Evolutionary conservation across 176 grass and related monocot species (phyloP), one percentile per base, ranked within the genome.

Genomic region (Rhynchospora pubera): DNA sequence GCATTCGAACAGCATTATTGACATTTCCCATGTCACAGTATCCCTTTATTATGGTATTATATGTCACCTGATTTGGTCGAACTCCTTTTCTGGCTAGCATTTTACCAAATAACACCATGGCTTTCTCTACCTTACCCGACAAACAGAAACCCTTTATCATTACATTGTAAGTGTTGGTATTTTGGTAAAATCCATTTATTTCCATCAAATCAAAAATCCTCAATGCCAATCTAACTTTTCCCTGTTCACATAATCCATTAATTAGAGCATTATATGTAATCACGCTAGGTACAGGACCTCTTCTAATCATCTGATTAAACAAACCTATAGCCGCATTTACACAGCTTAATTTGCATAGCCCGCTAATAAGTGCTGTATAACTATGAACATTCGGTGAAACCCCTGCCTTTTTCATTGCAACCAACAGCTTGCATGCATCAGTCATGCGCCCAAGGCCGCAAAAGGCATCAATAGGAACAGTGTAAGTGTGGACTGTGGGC

Each of bases 271-370:
- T 92, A 77, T 85, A 90, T 2, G 89, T 90, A 62, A 89, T 71
- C 6, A 70, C 90, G 85, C 82, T 64, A 21, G 85, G 77, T 50
- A 88, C 26, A 44, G 86, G 18, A 64, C 77, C 87, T 83, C 82
- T 83, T 87, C 71, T 89, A 52, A 78, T 42, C 91, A 94, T 92
- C 34, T 85, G 86, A 72, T 91, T 82, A 82, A 92, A 92, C 83
- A 94, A 84, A 21, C 86, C 85, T 71, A 92, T 65, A 65, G 85
- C 83, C 74, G 91, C 43, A 55, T 85, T 86, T 55, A 91, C 59
- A 22, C 82, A 52, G 60, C 82, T 78, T 47, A 86, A 81, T 77
- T 84, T 86, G 75, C 71, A 82, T 14, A 86, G 32, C 66, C 85
- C 89, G 57, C 85, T 74, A 18, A 91, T 90, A 78, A 93, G 83